Percentiles rank a stretch among this genome's conserved stretches.
These are phyloP conservation scores for Salvia sclarea DNA, from an alignment of 305 asterid species.

Conservation along the genomic window DNA sequence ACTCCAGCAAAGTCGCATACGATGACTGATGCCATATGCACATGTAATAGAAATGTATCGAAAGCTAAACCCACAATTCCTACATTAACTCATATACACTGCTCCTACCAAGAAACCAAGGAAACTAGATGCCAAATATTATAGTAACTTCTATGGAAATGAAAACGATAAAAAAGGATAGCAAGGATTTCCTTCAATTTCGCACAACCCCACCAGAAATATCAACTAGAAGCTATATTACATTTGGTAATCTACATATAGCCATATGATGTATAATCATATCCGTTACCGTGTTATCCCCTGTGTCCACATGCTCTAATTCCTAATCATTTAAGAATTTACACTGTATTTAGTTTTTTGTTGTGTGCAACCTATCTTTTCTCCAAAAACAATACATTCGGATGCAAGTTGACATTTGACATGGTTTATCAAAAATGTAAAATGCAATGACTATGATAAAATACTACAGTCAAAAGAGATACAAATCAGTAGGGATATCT, in stretches of 20 bases:
- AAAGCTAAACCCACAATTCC: slow-evolving; percentile 3
- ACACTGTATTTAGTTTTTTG: neutral
- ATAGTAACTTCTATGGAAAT: neutral
- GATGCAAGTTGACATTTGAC: neutral
- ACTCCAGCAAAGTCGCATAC: neutral
- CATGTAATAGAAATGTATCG: neutral
- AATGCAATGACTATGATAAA: neutral
- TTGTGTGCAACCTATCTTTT: neutral
- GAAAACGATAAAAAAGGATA: neutral
- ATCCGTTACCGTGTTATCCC: neutral
- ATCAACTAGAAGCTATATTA: no score
- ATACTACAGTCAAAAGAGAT: neutral
- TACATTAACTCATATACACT: neutral
- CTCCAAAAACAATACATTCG: neutral
- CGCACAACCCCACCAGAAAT: no score
- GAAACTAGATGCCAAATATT: neutral
- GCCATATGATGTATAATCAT: neutral
- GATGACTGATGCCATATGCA: neutral
- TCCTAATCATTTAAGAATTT: neutral
- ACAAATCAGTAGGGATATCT: neutral
- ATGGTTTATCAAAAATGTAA: neutral
- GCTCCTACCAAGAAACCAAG: neutral
- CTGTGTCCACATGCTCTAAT: neutral
- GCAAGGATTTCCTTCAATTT: neutral
- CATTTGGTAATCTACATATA: neutral